Percentiles rank a stretch among this genome's conserved stretches.
These are phyloP conservation scores for Anthoceros angustus DNA, from an alignment of 225 moss, liverwort and hornwort genomes.

Conservation along the genomic window DNA sequence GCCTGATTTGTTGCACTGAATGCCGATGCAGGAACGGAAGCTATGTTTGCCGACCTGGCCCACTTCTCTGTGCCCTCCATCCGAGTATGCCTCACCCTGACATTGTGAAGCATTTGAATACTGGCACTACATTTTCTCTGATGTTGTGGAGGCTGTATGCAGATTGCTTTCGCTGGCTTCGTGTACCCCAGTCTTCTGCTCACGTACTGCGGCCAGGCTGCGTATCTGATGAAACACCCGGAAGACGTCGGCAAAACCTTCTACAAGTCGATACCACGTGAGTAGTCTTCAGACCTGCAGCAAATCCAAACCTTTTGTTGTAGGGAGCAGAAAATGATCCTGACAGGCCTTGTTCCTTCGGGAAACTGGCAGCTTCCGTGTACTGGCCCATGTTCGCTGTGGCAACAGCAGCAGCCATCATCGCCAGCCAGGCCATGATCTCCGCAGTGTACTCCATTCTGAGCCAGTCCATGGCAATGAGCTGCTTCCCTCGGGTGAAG, in stretches of 20 bases:
- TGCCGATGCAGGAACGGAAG: constrained; percentile 52
- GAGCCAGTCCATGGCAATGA: constrained; percentile 62
- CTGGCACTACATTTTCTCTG: not conserved
- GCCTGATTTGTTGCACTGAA: not conserved
- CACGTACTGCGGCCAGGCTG: constrained; percentile 78
- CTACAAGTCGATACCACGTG: constrained; percentile 74
- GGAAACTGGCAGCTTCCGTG: constrained; percentile 26
- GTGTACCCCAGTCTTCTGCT: constrained; percentile 55
- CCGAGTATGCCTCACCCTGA: constrained; percentile 25
- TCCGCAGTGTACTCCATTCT: constrained; percentile 76
- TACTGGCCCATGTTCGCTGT: constrained; percentile 90
- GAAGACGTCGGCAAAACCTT: constrained; percentile 41
- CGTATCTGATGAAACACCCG: constrained; percentile 45
- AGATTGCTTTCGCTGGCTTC: constrained; percentile 59
- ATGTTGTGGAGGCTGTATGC: constrained; percentile 9
- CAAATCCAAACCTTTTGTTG: too few relatives aligned
- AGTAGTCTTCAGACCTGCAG: constrained; percentile 8
- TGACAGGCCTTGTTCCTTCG: not conserved
- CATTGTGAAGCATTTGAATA: not conserved
- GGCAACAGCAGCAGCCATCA: constrained; percentile 69
- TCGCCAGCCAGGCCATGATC: constrained; percentile 97
- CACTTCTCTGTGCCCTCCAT: constrained; percentile 69
- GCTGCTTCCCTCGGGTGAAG: constrained; percentile 72
- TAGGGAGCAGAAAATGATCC: too few relatives aligned
- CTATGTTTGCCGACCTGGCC: constrained; percentile 84